Base-by-base conservation (phyloP, 805 yeast species). In the Ogataea corticis region DNA sequence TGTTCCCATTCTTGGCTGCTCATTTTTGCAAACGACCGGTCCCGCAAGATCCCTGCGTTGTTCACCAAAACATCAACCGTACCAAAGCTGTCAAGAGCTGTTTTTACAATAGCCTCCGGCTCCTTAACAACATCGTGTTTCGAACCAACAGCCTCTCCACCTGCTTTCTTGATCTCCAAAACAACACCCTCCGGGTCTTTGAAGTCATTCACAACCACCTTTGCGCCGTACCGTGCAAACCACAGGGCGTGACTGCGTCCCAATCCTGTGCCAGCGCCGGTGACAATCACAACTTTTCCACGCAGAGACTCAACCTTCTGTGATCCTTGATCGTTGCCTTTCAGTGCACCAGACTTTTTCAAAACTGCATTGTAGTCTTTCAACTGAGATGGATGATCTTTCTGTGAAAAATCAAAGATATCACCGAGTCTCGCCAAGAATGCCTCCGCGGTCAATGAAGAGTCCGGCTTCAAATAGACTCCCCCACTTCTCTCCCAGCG, bases 401-500 rank as follows among this genome's bases (percentile, higher is more conserved):
- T 72, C 51, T 75, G 70, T 40, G 78, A 71, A 61, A 85, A 91
- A 56, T 80, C 79, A 45, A 73, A 65, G 47, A 92, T 76, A 27
- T 82, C 80, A 19, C 75, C 72, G 69, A 85, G 85, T 59, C 79
- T 77, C 58, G 73, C 70, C 49, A 89, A 77, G 32, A 92, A 83
- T 1, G 92, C 84, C 57, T 90, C 95, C 12, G 97, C 94, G 4
- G 96, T 88, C 56, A 86, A 85, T 17, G 81, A 58, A 28, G 76
- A 75, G 61, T 84, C 89, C 30, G 96, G 86, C 65, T 83, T 87
- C 72, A 92, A 85, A 51, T 83, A 72, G 48, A 80, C 87, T 55
- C 98, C 99, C 14, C 86, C 79, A 23, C 92, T 82, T 64, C 98
- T 81, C 69, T 92, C 92, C 97, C 97, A 92, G 62, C 97, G 80